These are phyloP conservation scores for Colletotrichum musicola DNA, from an alignment of 2,329 filamentous ascomycete genomes.

Conservation along the genomic window DNA sequence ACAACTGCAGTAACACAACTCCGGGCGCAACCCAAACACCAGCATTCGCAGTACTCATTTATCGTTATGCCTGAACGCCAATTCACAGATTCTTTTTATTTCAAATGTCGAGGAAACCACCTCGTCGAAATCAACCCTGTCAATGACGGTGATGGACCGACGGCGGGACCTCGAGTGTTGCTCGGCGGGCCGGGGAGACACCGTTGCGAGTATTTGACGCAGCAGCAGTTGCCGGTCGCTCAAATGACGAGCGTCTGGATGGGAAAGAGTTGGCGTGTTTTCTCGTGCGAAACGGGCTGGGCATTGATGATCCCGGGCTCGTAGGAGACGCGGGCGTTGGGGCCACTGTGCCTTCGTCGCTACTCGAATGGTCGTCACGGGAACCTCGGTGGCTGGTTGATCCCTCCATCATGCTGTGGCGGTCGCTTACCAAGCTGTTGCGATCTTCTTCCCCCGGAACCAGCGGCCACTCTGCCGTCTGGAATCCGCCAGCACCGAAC, in stretches of 20 bases:
- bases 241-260: conserved; percentile 12
- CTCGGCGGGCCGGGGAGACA: background rate
- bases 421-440: conserved; percentile 54
- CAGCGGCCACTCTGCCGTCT: conserved; percentile 63
- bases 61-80: background rate
- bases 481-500: conserved; percentile 63
- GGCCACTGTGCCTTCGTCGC: conserved; percentile 2
- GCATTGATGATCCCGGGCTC: background rate
- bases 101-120: background rate
- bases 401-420: conserved; percentile 50
- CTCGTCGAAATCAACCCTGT: background rate
- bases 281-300: background rate
- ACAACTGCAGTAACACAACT: background rate
- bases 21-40: background rate
- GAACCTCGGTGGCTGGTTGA: conserved; percentile 48
- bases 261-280: conserved; percentile 7
- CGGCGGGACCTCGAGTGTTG: conserved; percentile 18
- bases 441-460: conserved; percentile 65
- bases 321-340: conserved; percentile 12
- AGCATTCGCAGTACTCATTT: background rate
- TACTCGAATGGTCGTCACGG: conserved; percentile 44
- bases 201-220: background rate
- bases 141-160: conserved; percentile 16
- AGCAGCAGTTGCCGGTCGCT: background rate
- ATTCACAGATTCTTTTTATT: too few relatives aligned